Evolutionary conservation across 768 basidiomycete genomes (phyloP).

Genomic region (Kwoniella sp.): DNA sequence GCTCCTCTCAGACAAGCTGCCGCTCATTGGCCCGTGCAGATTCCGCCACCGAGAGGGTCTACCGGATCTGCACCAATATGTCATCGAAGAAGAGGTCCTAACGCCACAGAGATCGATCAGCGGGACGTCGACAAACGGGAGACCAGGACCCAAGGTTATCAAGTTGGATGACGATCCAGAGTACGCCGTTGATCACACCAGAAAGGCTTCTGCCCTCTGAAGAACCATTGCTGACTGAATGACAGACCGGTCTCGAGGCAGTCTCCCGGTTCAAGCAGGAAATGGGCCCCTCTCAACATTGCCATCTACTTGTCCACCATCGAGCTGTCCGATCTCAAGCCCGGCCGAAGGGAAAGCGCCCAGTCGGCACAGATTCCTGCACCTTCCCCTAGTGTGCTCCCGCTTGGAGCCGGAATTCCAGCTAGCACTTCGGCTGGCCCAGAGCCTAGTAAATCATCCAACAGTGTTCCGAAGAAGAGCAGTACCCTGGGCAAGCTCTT

Average conservation of each 20-base stretch:
- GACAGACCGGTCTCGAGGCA: background rate
- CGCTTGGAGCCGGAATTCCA: too few relatives aligned
- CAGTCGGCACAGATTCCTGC: background rate
- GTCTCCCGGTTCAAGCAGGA: background rate
- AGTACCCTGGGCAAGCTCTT: conserved; percentile 13
- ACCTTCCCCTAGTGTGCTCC: too few relatives aligned
- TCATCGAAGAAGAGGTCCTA: conserved; percentile 37
- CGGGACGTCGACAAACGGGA: background rate
- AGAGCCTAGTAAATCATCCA: too few relatives aligned
- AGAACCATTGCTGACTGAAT: background rate
- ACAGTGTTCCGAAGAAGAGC: too few relatives aligned
- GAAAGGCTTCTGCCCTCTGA: conserved; percentile 6
- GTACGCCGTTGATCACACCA: too few relatives aligned
- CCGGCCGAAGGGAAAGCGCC: conserved; percentile 20
- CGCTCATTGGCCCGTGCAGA: too few relatives aligned
- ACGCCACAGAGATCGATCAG: background rate
- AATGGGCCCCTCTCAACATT: conserved; percentile 39
- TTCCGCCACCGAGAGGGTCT: conserved; percentile 44
- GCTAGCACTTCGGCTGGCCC: too few relatives aligned
- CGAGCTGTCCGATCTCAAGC: conserved; percentile 46
- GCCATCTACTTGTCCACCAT: conserved; percentile 47
- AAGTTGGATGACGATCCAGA: conserved; percentile 40
- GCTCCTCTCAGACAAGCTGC: too few relatives aligned
- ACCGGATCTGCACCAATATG: conserved; percentile 45
- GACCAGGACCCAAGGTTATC: conserved; percentile 39